phyloP scores from a whole-genome alignment of 2,329 filamentous ascomycete species.

The Hypoxylon sp. region DNA sequence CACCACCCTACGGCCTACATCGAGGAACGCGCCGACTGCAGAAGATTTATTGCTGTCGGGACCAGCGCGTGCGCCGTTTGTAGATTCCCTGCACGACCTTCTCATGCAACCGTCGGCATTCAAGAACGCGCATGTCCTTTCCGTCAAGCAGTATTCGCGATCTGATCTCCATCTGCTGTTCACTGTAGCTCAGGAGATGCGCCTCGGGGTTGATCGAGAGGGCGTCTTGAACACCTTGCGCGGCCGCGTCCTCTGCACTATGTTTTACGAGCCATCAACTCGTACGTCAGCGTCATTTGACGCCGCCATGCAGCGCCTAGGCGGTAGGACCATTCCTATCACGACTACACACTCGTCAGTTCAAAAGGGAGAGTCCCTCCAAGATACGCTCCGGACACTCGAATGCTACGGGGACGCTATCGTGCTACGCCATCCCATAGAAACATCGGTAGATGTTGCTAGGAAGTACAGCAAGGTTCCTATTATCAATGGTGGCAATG shows the following conservation, averaged over 20 bases:
- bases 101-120: constrained; percentile 80
- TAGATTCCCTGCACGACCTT: constrained; percentile 73
- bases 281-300: constrained; percentile 96
- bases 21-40: constrained; percentile 41
- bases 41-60: constrained; percentile 58
- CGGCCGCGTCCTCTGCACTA: constrained; percentile 84
- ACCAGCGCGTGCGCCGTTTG: constrained; percentile 59
- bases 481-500: constrained; percentile 97
- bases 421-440: constrained; percentile 91
- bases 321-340: constrained; percentile 84
- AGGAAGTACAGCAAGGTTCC: constrained; percentile 89
- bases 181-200: constrained; percentile 97
- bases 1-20: constrained; percentile 35
- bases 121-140: constrained; percentile 88
- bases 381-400: constrained; percentile 92
- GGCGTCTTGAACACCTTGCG: constrained; percentile 88
- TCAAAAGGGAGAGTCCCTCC: constrained; percentile 91
- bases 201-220: constrained; percentile 89
- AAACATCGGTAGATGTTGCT: constrained; percentile 80
- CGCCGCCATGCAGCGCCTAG: constrained; percentile 96
- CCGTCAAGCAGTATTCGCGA: constrained; percentile 88
- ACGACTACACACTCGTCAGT: constrained; percentile 86
- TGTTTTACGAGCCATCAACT: constrained; percentile 98
- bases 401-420: constrained; percentile 95
- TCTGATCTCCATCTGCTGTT: constrained; percentile 92